Conservation (phyloP, 176 grass and related monocot species). For the Oryza punctata region DNA sequence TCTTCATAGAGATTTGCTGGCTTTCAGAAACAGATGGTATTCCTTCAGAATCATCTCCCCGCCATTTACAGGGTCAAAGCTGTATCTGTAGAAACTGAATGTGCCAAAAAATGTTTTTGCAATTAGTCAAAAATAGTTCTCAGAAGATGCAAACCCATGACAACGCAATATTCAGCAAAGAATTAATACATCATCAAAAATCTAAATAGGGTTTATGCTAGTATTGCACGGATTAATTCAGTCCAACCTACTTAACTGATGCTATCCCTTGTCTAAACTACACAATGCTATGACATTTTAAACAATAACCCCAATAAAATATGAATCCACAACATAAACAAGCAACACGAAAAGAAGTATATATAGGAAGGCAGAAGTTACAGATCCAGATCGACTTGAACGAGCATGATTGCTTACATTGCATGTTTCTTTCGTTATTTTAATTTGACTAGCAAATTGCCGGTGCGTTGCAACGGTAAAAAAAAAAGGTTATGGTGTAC, state of each 20-base stretch:
- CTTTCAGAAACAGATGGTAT: constrained; percentile 53
- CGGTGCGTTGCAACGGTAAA: too few relatives aligned
- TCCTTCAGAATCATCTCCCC: constrained; percentile 59
- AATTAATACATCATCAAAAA: background rate
- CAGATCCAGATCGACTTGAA: background rate
- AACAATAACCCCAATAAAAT: background rate
- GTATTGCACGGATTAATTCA: background rate
- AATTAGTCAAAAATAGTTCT: background rate
- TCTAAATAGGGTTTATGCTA: background rate
- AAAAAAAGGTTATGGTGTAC: too few relatives aligned
- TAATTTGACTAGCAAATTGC: too few relatives aligned
- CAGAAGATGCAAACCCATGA: background rate
- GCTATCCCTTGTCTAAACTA: background rate
- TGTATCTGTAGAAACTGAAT: constrained; percentile 70
- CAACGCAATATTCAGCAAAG: background rate
- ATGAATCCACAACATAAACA: background rate
- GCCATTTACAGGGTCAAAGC: constrained; percentile 64
- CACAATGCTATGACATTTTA: constrained; percentile 6
- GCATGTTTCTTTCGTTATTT: background rate
- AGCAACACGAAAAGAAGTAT: background rate
- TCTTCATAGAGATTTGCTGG: constrained; percentile 15
- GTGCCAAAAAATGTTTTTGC: background rate
- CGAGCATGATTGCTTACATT: background rate
- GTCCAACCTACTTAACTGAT: background rate
- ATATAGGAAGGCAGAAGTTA: background rate